Conservation (phyloP, 108 stramenopile genomes). For the Skeletonema marinoi region DNA sequence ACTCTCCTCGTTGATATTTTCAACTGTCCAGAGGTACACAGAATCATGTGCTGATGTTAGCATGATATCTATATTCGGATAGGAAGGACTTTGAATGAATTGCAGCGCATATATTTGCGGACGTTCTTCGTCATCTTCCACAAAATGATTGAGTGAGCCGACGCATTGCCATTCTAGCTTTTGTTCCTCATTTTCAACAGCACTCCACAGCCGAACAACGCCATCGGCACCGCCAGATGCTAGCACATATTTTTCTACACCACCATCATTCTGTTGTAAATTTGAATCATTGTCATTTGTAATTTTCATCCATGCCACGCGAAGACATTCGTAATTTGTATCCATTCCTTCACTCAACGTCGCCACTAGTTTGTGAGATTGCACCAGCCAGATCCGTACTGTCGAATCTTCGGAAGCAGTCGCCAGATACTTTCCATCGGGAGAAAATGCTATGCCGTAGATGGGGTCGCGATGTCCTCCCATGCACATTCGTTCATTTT, state of each 20-base stretch:
- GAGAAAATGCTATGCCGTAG: conserved; percentile 69
- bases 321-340: conserved; percentile 70
- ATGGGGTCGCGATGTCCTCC: conserved; percentile 79
- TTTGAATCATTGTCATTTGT: conserved; percentile 17
- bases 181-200: background rate
- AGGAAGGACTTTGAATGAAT: conserved; percentile 54
- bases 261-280: background rate
- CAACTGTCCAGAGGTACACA: conserved; percentile 79
- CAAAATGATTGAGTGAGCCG: conserved; percentile 42
- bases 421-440: conserved; percentile 70
- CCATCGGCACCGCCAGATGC: conserved; percentile 61
- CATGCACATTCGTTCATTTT: conserved; percentile 64
- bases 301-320: conserved; percentile 70
- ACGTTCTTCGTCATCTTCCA: conserved; percentile 45
- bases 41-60: conserved; percentile 82
- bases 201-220: conserved; percentile 47
- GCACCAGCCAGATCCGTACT: conserved; percentile 69
- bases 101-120: conserved; percentile 85
- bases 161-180: conserved; percentile 36
- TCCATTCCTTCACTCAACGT: conserved; percentile 60
- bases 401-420: conserved; percentile 86
- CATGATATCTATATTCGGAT: conserved; percentile 49
- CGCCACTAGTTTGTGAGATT: conserved; percentile 50
- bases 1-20: background rate
- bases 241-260: conserved; percentile 36